phyloP scores from a whole-genome alignment of 345 rosid species.

The Eucalyptus marginata region DNA sequence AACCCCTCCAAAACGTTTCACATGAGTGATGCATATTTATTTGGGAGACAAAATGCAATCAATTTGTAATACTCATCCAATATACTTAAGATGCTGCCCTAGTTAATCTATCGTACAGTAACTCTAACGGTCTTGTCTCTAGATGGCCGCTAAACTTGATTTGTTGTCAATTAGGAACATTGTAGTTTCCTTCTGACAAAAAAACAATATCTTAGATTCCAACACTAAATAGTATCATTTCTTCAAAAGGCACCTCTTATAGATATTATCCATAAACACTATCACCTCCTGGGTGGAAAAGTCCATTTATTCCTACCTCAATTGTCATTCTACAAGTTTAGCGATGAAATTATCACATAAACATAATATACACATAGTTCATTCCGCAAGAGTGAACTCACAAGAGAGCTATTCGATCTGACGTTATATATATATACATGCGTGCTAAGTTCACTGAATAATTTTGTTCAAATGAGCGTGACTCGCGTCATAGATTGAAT shows the following conservation, averaged over 20 bases:
- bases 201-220: not conserved
- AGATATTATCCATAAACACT: not conserved
- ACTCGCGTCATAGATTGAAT: not conserved
- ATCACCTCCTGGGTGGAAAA: not conserved
- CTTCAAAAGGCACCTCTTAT: not conserved
- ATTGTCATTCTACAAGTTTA: not conserved
- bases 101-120: not conserved
- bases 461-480: not conserved
- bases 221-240: not conserved
- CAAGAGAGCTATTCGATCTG: not conserved
- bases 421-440: rapidly evolving
- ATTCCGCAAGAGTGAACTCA: not conserved
- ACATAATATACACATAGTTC: not conserved
- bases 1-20: not conserved
- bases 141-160: not conserved
- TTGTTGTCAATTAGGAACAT: not conserved
- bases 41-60: not conserved
- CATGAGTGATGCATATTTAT: not conserved
- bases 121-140: not conserved
- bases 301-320: not conserved
- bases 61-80: not conserved
- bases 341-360: not conserved
- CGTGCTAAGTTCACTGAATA: not conserved
- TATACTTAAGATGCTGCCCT: not conserved
- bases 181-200: not conserved